These are phyloP conservation scores for Talaromyces wortmannii DNA, from an alignment of 495 filamentous ascomycete genomes.

Conservation along the genomic window DNA sequence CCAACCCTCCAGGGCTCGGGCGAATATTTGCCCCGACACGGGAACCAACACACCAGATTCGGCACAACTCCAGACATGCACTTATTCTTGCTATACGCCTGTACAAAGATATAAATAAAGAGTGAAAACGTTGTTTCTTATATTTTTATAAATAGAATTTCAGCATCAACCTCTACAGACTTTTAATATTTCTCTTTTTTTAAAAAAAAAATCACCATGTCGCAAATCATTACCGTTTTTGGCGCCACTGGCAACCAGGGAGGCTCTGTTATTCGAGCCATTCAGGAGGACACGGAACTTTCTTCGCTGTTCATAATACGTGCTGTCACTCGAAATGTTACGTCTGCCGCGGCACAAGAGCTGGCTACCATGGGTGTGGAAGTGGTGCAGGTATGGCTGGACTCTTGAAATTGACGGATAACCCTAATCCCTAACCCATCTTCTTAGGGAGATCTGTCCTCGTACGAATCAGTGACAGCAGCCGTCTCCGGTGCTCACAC, in stretches of 20 bases:
- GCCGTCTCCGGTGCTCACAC: slow-evolving; percentile 25
- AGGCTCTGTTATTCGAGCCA: slow-evolving; percentile 16
- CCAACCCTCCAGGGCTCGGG: too few species aligned
- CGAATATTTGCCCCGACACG: too few species aligned
- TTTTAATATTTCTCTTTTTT: too few species aligned
- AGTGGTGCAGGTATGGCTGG: slow-evolving; percentile 16
- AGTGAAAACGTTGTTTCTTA: too few species aligned
- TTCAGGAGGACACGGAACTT: slow-evolving; percentile 16
- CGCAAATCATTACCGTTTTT: slow-evolving; percentile 36
- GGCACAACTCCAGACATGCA: too few species aligned
- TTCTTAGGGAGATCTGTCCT: slow-evolving; percentile 23
- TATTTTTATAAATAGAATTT: too few species aligned
- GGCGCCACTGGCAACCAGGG: slow-evolving; percentile 38
- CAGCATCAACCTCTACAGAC: too few species aligned
- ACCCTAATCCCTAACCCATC: neutral
- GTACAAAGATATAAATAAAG: too few species aligned
- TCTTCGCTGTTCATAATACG: slow-evolving; percentile 29
- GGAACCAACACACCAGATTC: too few species aligned
- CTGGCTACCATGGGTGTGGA: slow-evolving; percentile 35
- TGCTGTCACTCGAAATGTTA: slow-evolving; percentile 21
- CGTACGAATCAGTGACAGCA: slow-evolving; percentile 12
- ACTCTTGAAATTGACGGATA: neutral
- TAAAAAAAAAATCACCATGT: neutral
- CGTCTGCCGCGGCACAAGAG: slow-evolving; percentile 22
- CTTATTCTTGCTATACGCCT: too few species aligned